These are phyloP conservation scores for Pichia cactophila DNA, from an alignment of 1,139 yeast species.

Conservation along the genomic window DNA sequence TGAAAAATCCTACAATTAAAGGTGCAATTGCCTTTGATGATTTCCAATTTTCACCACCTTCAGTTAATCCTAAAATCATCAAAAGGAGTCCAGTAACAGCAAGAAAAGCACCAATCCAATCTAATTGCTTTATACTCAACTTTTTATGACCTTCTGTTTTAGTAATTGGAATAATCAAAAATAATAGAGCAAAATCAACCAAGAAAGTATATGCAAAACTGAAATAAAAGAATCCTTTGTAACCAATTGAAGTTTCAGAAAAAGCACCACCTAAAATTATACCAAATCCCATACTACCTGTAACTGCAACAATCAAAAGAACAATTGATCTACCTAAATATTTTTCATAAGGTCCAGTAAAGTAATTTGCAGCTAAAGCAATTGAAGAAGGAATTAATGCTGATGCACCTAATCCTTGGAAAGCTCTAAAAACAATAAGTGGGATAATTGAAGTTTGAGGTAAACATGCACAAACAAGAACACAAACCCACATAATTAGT, in stretches of 20 bases:
- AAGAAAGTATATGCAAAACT: conserved; percentile 22
- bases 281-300: conserved; percentile 28
- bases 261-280: conserved; percentile 33
- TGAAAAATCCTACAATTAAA: conserved; percentile 24
- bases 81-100: conserved; percentile 28
- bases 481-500: conserved; percentile 20
- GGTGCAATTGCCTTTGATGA: conserved; percentile 28
- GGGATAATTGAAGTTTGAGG: conserved; percentile 25
- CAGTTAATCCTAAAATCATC: conserved; percentile 30
- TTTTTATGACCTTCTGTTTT: conserved; percentile 16
- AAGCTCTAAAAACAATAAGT: conserved; percentile 31
- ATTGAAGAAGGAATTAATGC: conserved; percentile 29
- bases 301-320: conserved; percentile 22
- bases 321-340: conserved; percentile 24
- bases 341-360: conserved; percentile 17
- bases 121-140: conserved; percentile 22
- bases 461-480: conserved; percentile 26
- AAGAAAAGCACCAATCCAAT: conserved; percentile 25
- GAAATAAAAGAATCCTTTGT: conserved; percentile 28
- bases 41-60: conserved; percentile 31
- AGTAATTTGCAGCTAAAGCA: conserved; percentile 29
- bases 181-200: conserved; percentile 14
- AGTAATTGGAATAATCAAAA: conserved; percentile 23
- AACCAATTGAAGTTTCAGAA: conserved; percentile 27
- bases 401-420: conserved; percentile 35